Conservation (phyloP, 2,329 filamentous ascomycete species). For the Zasmidium citrigriseum region DNA sequence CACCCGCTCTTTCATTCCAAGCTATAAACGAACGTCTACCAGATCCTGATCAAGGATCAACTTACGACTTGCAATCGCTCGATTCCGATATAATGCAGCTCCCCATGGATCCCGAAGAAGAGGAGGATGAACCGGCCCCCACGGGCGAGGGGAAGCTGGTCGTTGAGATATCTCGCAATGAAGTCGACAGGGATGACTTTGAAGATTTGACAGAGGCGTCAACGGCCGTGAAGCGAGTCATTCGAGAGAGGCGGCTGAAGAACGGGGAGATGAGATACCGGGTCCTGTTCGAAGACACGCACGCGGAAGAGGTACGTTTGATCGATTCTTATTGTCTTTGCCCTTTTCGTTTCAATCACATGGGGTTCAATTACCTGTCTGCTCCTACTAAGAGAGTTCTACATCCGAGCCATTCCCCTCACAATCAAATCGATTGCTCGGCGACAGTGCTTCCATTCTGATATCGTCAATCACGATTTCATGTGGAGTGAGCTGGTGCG, state of each 20-base stretch:
- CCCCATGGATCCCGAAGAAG: conserved; percentile 7
- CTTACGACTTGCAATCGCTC: conserved; percentile 12
- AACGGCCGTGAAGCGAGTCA: conserved; percentile 40
- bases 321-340: neutral
- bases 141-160: conserved; percentile 10
- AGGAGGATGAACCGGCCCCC: conserved; percentile 1
- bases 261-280: conserved; percentile 40
- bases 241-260: conserved; percentile 38
- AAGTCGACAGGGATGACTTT: conserved; percentile 22
- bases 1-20: conserved; percentile 13
- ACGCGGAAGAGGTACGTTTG: conserved; percentile 43
- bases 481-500: neutral
- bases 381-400: too few species aligned
- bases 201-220: conserved; percentile 30
- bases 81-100: neutral
- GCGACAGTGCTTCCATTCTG: too few species aligned
- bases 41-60: conserved; percentile 9
- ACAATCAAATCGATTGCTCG: too few species aligned
- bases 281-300: conserved; percentile 44
- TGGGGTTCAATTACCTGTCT: too few species aligned
- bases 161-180: conserved; percentile 18
- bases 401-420: too few species aligned
- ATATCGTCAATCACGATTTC: too few species aligned
- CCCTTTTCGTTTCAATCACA: neutral
- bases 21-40: conserved; percentile 17